Evolutionary conservation across 2,329 filamentous ascomycete species (phyloP).

Genomic region (Pseudocercospora ulei): DNA sequence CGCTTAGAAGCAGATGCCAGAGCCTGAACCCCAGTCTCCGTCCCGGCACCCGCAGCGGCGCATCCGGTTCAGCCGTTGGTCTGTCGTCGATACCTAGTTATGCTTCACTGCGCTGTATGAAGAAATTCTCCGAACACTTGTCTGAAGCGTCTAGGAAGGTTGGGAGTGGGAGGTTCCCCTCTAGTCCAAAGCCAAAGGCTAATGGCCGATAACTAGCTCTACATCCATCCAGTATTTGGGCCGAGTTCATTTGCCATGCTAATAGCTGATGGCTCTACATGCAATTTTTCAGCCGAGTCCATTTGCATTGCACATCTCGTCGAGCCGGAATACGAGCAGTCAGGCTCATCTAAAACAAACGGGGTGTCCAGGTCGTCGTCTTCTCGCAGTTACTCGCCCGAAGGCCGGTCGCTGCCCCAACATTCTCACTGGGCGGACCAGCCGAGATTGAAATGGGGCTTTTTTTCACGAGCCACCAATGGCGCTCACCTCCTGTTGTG

Average conservation of each 20-base stretch:
- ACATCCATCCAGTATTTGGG: neutral
- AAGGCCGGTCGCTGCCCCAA: neutral
- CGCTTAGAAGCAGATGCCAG: slow-evolving; percentile 1
- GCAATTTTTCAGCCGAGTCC: no score
- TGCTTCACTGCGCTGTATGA: neutral
- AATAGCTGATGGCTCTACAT: no score
- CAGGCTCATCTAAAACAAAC: slow-evolving; percentile 4
- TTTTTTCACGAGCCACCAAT: slow-evolving; percentile 2
- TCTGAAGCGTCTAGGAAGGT: neutral
- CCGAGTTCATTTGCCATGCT: no score
- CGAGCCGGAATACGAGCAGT: no score
- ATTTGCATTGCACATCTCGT: no score
- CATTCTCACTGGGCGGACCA: neutral
- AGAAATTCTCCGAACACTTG: slow-evolving; percentile 2
- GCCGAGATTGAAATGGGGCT: no score
- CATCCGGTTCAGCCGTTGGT: slow-evolving; percentile 4
- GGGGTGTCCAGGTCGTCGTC: neutral
- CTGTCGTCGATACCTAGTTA: slow-evolving; percentile 1
- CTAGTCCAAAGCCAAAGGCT: neutral
- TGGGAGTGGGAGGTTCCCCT: neutral
- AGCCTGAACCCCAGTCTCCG: slow-evolving; percentile 1
- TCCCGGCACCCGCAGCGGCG: slow-evolving; percentile 1
- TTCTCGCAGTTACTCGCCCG: slow-evolving; percentile 5
- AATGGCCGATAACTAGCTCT: neutral
- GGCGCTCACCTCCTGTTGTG: slow-evolving; percentile 4